Base-by-base conservation (phyloP, 2,329 filamentous ascomycete species). In the Alternaria panax region DNA sequence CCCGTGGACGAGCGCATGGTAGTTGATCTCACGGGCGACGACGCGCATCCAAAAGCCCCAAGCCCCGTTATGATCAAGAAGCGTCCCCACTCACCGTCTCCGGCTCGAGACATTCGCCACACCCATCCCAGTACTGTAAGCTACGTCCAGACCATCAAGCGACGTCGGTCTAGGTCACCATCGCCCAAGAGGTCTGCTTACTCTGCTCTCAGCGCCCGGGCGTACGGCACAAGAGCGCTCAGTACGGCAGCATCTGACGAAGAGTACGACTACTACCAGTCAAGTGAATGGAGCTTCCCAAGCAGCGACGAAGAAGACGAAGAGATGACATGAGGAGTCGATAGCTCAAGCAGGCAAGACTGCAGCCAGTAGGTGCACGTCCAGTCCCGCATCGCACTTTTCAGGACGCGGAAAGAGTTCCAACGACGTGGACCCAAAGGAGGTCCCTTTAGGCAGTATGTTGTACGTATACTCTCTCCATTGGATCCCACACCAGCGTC, bases 271-370 rank as follows among this genome's bases (percentile, higher is more conserved):
- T 60, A 63, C 42, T 32, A 51, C 6, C 51, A 60, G 42, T 66
- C 59, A 11, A 64, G 57, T 34, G 54, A 60, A 20, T 59, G 54
- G 54, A 59, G 51, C 38, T 60, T 60, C 11, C 43, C 58, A 12
- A 58, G 43, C 14, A 65, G 54, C 7, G 38, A 60, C 0, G 47
- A 52, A 3, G 36, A 51, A 27, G 27, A 42, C 5, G 41, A 41
- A 7, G 55, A 54, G n/a, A 32, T 40, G 24, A 24, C 16, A 41
- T 51, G 40, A 46, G 5, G 22, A 16, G 38, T 16, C 14, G 5
- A 28, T 27, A 28, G n/a, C n/a, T 25, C 14, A 36, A 12, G 18
- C 20, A 28, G 32, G 11, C n/a, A 25, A 16, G 12, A 16, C 20
- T 43, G 18, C 8, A 18, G 32, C 45, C 20, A n/a, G 28, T 6